phyloP scores from a whole-genome alignment of 2,329 filamentous ascomycete genomes.

The Escovopsis weberi region DNA sequence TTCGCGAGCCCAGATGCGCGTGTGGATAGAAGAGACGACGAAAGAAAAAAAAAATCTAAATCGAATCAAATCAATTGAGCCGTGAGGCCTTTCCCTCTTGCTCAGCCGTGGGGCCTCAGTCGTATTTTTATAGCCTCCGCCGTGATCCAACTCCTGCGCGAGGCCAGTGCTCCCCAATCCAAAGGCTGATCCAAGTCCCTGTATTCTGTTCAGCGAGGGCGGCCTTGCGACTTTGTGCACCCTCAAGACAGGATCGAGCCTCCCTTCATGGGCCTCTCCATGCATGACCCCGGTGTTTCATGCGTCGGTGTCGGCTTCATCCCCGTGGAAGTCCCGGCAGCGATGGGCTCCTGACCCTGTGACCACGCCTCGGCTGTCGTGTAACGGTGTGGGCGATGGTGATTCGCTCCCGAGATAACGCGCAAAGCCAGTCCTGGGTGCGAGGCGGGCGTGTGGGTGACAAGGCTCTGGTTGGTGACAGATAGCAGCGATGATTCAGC shows the following conservation, averaged over 20 bases:
- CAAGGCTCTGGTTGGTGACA: no score
- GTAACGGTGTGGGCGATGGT: neutral
- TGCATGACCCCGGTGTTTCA: neutral
- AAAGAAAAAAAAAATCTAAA: slow-evolving; percentile 4
- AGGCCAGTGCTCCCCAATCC: neutral
- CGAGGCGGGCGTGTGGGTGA: no score
- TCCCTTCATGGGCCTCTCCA: neutral
- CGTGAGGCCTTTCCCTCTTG: slow-evolving; percentile 16
- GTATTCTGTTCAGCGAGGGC: slow-evolving; percentile 2
- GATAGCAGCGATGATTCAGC: neutral
- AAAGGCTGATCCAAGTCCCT: neutral
- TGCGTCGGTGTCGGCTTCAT: neutral
- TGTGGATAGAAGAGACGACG: neutral
- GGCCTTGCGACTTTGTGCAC: slow-evolving; percentile 1
- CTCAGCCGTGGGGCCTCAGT: slow-evolving; percentile 15
- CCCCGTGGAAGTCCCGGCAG: neutral
- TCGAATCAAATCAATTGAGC: slow-evolving; percentile 7
- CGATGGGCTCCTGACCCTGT: neutral
- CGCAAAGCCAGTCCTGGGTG: no score
- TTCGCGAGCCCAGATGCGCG: no score
- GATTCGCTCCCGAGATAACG: neutral
- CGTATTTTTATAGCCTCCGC: slow-evolving; percentile 5
- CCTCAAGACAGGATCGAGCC: neutral
- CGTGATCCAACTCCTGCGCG: slow-evolving; percentile 1
- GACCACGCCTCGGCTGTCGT: neutral